A percentile compares a stretch with the other conserved stretches of the same genome.
Conservation (phyloP, 2,329 filamentous ascomycete genomes). For the Podosphaera leucotricha region DNA sequence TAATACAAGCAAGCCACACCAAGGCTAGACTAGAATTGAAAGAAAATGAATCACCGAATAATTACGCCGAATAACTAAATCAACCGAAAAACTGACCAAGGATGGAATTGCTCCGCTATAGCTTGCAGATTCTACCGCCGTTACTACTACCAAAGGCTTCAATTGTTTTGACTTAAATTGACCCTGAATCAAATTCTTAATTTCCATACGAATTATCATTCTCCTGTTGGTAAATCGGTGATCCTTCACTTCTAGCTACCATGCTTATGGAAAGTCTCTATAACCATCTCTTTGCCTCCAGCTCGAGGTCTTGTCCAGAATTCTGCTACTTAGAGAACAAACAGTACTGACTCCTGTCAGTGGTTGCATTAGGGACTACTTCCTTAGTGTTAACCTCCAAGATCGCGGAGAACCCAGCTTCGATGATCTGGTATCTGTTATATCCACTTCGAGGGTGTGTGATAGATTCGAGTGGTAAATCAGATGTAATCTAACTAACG, state of each 20-base stretch:
- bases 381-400: conserved; percentile 6
- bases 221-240: background rate
- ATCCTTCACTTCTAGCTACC: background rate
- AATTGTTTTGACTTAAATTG: background rate
- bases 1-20: background rate
- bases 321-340: background rate
- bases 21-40: background rate
- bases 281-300: background rate
- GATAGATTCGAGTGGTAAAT: background rate
- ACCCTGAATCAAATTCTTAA: background rate
- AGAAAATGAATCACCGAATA: background rate
- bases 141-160: background rate
- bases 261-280: background rate
- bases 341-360: background rate
- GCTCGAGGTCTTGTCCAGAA: background rate
- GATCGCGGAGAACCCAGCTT: conserved; percentile 6
- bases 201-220: background rate
- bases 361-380: background rate
- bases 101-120: background rate
- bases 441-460: conserved; percentile 54
- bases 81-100: background rate
- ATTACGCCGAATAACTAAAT: background rate
- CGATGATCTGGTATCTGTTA: conserved; percentile 54
- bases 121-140: background rate
- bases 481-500: conserved; percentile 5